Base-by-base conservation (phyloP, 352 stramenopile genomes). In the Globisporangium canariense region DNA sequence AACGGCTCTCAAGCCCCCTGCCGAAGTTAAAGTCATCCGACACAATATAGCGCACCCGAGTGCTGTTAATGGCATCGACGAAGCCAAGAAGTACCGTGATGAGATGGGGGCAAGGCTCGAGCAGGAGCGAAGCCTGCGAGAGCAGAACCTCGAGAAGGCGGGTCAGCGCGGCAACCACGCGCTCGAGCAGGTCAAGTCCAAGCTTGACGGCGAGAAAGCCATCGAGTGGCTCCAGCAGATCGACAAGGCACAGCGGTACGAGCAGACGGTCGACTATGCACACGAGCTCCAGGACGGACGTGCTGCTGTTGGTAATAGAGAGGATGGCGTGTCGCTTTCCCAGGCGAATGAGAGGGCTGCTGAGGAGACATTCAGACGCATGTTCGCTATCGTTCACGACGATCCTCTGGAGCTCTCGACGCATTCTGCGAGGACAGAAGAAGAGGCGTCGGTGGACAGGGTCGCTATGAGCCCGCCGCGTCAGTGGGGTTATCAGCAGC, bases 171-270 rank as follows among this genome's bases (percentile, higher is more conserved):
- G 81, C 0, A 61, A 68, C 51, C 22, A 67, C 4, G 84, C 81
- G 3, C 41, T 78, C 11, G 57, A 82, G 9, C 34, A 69, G 6
- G 60, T 79, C 10, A 62, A 68, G 34, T 76, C 72, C 4, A 74
- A 65, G 5, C 58, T 75, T 16, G 66, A 81, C 25, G 81, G 77
- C 7, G 65, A 76, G 41, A 66, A 79, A 28, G 77, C 74, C 2
- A 53, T 93, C 30, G 66, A 85, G 47, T 90, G 80, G 80, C 65
- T 93, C 3, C 62, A 71, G 6, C 51, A 77, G 9, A 59, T 88
- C n/a, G 76, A 91, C 56, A 74, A 76, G n/a, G 68, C 74, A 22
- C 68, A 78, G 20, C 66, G 79, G 13, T 55, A 61, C 13, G 65
- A 69, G 25, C 43, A 56, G 54, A 66, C 53, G 34, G 22, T 65